phyloP scores from a whole-genome alignment of 2,329 filamentous ascomycete genomes.

The Corniculantispora saksenae region DNA sequence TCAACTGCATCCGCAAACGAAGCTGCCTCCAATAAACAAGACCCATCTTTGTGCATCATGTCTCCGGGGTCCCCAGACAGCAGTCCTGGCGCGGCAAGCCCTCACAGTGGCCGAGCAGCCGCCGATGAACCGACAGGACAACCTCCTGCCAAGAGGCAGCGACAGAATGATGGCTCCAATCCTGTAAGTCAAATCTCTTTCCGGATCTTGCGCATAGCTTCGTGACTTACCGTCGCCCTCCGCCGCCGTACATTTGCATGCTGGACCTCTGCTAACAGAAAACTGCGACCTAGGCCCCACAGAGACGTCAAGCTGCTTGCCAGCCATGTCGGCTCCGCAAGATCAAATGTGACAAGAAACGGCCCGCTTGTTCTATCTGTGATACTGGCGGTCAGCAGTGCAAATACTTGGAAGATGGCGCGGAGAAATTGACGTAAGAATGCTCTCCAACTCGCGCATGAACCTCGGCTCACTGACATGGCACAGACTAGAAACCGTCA shows the following conservation, averaged over 20 bases:
- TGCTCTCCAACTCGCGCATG: background rate
- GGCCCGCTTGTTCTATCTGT: conserved; percentile 23
- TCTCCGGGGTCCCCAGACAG: conserved; percentile 2
- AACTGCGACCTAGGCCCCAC: conserved; percentile 7
- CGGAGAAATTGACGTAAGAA: conserved; percentile 24
- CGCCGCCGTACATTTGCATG: too few species aligned
- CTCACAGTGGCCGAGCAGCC: background rate
- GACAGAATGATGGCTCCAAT: background rate
- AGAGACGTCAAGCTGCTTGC: conserved; percentile 24
- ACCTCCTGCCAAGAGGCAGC: conserved; percentile 8
- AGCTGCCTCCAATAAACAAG: background rate
- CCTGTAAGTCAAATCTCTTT: background rate
- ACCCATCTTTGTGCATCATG: background rate
- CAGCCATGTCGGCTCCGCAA: conserved; percentile 24
- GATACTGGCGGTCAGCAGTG: conserved; percentile 22
- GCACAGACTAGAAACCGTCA: conserved; percentile 24
- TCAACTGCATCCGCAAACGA: background rate
- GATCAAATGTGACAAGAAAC: conserved; percentile 26
- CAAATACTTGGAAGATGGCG: conserved; percentile 23
- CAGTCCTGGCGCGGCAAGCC: background rate
- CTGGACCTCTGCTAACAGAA: background rate
- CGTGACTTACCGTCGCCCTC: background rate
- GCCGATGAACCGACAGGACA: background rate
- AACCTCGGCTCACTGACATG: background rate
- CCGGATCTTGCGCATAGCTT: background rate